Base-by-base conservation (phyloP, 2,329 filamentous ascomycete genomes). In the Sclerotinia subarctica region DNA sequence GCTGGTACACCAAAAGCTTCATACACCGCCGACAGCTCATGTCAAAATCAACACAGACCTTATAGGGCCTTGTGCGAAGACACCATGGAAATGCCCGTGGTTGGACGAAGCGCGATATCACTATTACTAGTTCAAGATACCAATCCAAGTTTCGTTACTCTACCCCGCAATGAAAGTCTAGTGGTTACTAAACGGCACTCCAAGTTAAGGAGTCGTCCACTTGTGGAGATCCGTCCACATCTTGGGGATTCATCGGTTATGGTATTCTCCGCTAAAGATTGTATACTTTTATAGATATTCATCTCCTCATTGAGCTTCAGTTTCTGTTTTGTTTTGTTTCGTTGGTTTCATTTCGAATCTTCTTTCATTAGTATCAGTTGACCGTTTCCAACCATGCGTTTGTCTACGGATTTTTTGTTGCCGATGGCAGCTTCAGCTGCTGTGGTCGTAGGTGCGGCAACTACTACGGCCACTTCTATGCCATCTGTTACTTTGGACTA, bases 401-500 rank as follows among this genome's bases (percentile, higher is more conserved):
- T 49, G 5, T 26, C 1, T 51, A 24, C 59, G 6, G 7, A 4
- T 21, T 24, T 26, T 17, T 35, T 26, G 47, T 38, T 62, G 5
- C 46, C 59, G 3, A 24, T 51, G 10, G 46, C 21, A 19, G 59
- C 46, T 62, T 62, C 46, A 26, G 59, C 32, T 15, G 54, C 54
- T 26, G 35, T 29, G 4, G 5, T 49, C 11, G 44, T 8, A 17
- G 24, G 21, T 26, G 3, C 6, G 24, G 44, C 58, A n/a, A 49
- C 15, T 6, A 35, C 11, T 5, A 60, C 26, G 8, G 21, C 2
- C 13, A 62, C 29, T 21, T 51, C 59, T 2, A 62, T 62, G 59
- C 59, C 59, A 26, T 62, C 68, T 17, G 53, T 71, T 46, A 70
- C 65, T n/a, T 69, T 71, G 24, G 68, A 71, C 32, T 71, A 71